phyloP scores from a whole-genome alignment of 192 early-diverging fungal genomes.

The Dissophora globulifera region DNA sequence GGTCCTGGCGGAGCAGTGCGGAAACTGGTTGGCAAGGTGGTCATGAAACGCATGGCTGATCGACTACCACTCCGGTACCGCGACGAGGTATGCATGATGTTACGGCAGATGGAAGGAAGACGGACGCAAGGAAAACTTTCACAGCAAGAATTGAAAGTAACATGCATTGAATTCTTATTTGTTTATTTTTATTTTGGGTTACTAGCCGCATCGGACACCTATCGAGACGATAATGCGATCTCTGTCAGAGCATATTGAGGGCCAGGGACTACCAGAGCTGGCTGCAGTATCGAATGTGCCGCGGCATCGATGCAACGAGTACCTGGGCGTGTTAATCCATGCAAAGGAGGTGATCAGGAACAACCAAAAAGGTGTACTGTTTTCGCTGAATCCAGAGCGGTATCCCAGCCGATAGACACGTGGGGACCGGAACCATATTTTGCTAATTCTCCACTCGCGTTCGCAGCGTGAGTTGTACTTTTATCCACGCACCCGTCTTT shows the following conservation, averaged over 20 bases:
- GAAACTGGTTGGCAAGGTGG: conserved; percentile 30
- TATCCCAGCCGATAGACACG: conserved; percentile 39
- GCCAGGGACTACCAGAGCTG: conserved; percentile 26
- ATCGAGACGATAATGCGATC: conserved; percentile 50
- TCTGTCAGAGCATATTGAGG: conserved; percentile 38
- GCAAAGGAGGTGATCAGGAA: conserved; percentile 47
- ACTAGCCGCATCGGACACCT: conserved; percentile 34
- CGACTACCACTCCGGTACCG: conserved; percentile 37
- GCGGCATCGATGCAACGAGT: conserved; percentile 49
- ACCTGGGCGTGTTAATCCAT: conserved; percentile 29
- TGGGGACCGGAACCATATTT: too few relatives aligned
- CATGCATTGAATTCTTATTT: too few relatives aligned
- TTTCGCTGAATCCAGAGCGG: conserved; percentile 46
- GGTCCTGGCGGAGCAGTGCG: conserved; percentile 33
- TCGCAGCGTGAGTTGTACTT: not conserved
- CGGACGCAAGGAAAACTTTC: not conserved
- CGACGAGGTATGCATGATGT: conserved; percentile 25
- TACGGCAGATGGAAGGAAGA: too few relatives aligned
- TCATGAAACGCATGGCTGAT: conserved; percentile 48
- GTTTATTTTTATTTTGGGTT: not conserved
- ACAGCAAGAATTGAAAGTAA: not conserved
- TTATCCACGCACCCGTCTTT: not conserved
- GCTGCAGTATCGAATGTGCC: conserved; percentile 27
- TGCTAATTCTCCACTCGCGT: too few relatives aligned
- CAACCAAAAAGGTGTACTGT: conserved; percentile 38